Percentiles rank a stretch among this genome's conserved stretches.
phyloP scores from a whole-genome alignment of 2,329 filamentous ascomycete genomes.

The Fusarium buharicum region DNA sequence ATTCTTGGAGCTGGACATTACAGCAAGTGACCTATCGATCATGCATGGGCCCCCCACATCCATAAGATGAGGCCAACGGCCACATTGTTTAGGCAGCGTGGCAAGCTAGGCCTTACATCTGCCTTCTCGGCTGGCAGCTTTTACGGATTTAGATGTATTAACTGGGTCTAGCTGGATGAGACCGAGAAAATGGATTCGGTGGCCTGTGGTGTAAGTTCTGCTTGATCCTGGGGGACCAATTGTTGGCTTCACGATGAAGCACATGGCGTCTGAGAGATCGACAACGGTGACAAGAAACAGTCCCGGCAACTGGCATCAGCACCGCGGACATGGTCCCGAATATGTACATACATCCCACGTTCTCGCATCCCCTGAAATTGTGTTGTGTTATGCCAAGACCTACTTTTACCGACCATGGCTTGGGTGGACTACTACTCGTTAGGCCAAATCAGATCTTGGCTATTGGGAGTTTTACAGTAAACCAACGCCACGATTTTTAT shows the following conservation, averaged over 20 bases:
- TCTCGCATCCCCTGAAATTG: neutral
- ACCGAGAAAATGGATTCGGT: neutral
- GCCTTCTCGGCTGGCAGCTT: neutral
- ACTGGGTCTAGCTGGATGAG: neutral
- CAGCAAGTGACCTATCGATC: neutral
- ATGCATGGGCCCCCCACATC: constrained; percentile 4
- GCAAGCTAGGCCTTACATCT: no score
- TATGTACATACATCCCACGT: neutral
- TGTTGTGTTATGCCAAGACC: neutral
- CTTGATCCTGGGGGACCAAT: neutral
- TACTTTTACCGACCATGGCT: neutral
- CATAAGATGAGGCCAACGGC: neutral
- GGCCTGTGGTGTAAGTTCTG: neutral
- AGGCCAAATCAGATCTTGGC: constrained; percentile 1
- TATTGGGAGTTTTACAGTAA: neutral
- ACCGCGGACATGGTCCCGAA: neutral
- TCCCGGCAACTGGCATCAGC: neutral
- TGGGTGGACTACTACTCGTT: neutral
- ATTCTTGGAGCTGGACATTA: neutral
- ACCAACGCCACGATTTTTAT: neutral
- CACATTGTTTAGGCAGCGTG: neutral
- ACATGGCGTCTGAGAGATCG: neutral
- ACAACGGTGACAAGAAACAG: neutral
- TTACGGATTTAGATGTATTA: neutral
- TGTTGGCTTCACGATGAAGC: neutral